A percentile compares a stretch with the other conserved stretches of the same genome.
phyloP scores from a whole-genome alignment of 768 basidiomycete species.

The Hydnum rufescens region DNA sequence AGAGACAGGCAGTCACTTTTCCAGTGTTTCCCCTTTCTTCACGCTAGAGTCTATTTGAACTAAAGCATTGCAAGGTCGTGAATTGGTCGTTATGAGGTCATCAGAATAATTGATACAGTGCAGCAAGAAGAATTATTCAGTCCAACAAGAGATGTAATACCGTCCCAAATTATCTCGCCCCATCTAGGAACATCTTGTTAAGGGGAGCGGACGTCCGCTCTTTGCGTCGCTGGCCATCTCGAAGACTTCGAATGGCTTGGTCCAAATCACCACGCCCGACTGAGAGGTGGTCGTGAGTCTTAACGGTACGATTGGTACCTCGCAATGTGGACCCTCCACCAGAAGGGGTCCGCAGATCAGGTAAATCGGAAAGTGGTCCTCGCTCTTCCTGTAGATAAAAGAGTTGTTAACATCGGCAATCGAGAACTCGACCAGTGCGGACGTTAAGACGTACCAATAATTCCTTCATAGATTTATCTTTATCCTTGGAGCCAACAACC shows the following conservation, averaged over 20 bases:
- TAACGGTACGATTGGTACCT: slow-evolving; percentile 1
- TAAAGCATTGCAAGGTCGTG: no score
- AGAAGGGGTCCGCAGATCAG: no score
- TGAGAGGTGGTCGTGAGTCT: slow-evolving; percentile 25
- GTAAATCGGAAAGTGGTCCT: not conserved
- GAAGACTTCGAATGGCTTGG: slow-evolving; percentile 64
- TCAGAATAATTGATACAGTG: no score
- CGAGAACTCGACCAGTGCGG: not conserved
- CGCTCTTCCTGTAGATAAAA: not conserved
- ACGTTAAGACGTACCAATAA: not conserved
- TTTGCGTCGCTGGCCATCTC: slow-evolving; percentile 36
- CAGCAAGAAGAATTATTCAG: no score
- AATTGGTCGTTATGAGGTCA: no score
- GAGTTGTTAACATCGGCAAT: not conserved
- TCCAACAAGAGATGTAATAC: no score
- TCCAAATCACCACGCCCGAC: slow-evolving; percentile 66
- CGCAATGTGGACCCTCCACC: not conserved
- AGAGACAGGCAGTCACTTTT: no score
- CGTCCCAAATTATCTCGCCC: slow-evolving; percentile 17
- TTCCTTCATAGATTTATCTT: not conserved
- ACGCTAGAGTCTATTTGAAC: no score
- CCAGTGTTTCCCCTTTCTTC: no score
- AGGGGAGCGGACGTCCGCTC: slow-evolving; percentile 32
- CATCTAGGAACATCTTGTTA: slow-evolving; percentile 70
- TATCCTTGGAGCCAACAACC: not conserved